phyloP scores from a whole-genome alignment of 2,329 filamentous ascomycete species.

The Boeremia exigua region DNA sequence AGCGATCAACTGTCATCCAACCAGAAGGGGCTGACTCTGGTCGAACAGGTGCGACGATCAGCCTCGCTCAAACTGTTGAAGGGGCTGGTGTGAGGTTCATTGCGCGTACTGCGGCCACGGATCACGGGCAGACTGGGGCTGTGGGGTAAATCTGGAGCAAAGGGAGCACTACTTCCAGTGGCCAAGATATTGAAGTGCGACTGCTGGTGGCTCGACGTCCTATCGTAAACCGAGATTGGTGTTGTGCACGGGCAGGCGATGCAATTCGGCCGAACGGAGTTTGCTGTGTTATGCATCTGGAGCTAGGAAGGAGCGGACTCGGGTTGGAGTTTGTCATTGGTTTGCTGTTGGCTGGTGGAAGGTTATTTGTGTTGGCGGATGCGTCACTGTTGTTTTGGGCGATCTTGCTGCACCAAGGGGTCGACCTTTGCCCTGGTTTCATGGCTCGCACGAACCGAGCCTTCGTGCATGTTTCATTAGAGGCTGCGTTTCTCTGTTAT shows the following conservation, averaged over 20 bases:
- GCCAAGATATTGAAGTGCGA: not conserved
- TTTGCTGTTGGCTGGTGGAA: not conserved
- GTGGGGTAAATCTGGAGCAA: constrained; percentile 12
- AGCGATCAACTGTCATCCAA: not conserved
- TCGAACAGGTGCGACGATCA: constrained; percentile 8
- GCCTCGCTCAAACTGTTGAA: constrained; percentile 6
- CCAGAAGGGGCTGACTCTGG: not conserved
- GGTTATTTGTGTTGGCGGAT: not conserved
- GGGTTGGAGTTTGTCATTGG: not conserved
- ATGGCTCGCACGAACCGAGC: not conserved
- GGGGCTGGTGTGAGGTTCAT: not conserved
- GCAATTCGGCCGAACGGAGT: constrained; percentile 1
- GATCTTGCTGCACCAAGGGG: not conserved
- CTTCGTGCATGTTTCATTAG: not conserved
- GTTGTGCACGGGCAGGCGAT: not conserved
- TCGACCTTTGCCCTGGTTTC: not conserved
- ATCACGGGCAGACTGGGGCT: constrained; percentile 2
- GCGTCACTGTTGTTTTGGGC: constrained; percentile 1
- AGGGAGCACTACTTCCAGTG: constrained; percentile 1
- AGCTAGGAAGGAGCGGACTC: not conserved
- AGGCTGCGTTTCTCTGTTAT: not conserved
- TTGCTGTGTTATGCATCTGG: not conserved
- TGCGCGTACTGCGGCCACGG: constrained; percentile 16
- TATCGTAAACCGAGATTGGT: not conserved
- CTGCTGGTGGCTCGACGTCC: not conserved